These are phyloP conservation scores for Candida sp. DNA, from an alignment of 1,139 yeast species.

Conservation along the genomic window DNA sequence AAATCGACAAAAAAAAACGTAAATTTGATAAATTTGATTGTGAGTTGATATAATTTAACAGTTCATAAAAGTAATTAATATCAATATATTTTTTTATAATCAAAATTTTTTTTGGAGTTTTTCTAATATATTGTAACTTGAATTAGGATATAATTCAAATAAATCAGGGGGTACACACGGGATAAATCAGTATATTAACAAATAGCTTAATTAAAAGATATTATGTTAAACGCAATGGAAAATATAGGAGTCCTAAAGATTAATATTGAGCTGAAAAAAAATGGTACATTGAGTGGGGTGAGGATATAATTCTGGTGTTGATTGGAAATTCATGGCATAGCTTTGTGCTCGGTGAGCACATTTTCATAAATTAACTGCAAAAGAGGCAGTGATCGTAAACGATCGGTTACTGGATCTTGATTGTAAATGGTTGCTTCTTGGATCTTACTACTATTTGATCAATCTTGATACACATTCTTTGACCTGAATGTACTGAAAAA, in stretches of 20 bases:
- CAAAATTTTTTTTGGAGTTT: not conserved
- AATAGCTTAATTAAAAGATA: conserved; percentile 4
- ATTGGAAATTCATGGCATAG: not conserved
- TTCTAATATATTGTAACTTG: not conserved
- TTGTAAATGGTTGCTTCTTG: no score
- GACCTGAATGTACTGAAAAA: not conserved
- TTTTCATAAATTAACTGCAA: no score
- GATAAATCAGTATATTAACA: conserved; percentile 1
- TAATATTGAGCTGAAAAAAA: not conserved
- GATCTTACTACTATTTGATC: not conserved
- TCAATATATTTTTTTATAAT: not conserved
- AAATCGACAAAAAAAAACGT: conserved; percentile 1
- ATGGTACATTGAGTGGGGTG: not conserved
- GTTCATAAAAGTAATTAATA: not conserved
- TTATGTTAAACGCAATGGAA: not conserved
- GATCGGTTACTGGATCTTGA: no score
- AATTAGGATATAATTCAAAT: not conserved
- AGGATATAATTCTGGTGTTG: not conserved
- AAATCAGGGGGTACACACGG: not conserved
- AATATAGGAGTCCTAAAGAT: conserved; percentile 1
- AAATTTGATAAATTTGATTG: not conserved
- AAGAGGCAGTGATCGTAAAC: no score
- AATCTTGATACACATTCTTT: not conserved
- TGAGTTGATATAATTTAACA: conserved; percentile 1
- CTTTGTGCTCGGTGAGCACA: no score